Percentiles rank a stretch among this genome's conserved stretches.
Evolutionary conservation across 2,329 filamentous ascomycete species (phyloP).

Genomic region (Colletotrichum liriopes): DNA sequence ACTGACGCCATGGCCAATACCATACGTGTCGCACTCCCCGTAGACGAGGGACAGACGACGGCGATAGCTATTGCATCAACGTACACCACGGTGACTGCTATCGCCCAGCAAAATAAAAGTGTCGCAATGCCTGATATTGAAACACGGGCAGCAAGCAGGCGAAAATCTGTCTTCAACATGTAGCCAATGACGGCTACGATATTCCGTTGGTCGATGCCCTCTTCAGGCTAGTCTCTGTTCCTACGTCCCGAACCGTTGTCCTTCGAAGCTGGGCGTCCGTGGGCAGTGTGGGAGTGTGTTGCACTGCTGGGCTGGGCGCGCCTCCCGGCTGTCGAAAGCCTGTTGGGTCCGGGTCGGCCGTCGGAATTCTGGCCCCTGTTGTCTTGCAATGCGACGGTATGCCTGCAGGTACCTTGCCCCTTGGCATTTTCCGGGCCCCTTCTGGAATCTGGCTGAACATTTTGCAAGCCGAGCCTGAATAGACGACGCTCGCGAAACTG

Average conservation of each 20-base stretch:
- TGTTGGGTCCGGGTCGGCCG: conserved; percentile 39
- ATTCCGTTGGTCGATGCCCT: conserved; percentile 21
- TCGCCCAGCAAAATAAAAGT: conserved; percentile 14
- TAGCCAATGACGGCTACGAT: conserved; percentile 21
- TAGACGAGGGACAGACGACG: conserved; percentile 16
- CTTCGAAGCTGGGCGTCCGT: conserved; percentile 31
- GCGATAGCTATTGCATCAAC: conserved; percentile 7
- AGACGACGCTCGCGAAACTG: conserved; percentile 30
- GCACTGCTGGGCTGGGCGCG: conserved; percentile 14
- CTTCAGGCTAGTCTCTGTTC: conserved; percentile 36
- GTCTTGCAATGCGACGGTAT: conserved; percentile 32
- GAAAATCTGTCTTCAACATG: conserved; percentile 18
- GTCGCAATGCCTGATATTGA: conserved; percentile 27
- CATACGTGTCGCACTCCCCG: conserved; percentile 25
- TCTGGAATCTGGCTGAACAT: conserved; percentile 32
- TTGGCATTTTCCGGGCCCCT: conserved; percentile 35
- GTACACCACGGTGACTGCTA: not conserved
- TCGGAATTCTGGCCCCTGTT: conserved; percentile 35
- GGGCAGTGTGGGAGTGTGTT: conserved; percentile 23
- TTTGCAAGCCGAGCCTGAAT: conserved; percentile 32
- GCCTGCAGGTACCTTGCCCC: conserved; percentile 28
- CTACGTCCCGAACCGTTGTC: conserved; percentile 40
- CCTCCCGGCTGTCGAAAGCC: not conserved
- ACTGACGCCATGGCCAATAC: conserved; percentile 26
- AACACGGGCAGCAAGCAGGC: conserved; percentile 21